phyloP scores from a whole-genome alignment of 306 rosid genomes.

The Cajanus cajan region DNA sequence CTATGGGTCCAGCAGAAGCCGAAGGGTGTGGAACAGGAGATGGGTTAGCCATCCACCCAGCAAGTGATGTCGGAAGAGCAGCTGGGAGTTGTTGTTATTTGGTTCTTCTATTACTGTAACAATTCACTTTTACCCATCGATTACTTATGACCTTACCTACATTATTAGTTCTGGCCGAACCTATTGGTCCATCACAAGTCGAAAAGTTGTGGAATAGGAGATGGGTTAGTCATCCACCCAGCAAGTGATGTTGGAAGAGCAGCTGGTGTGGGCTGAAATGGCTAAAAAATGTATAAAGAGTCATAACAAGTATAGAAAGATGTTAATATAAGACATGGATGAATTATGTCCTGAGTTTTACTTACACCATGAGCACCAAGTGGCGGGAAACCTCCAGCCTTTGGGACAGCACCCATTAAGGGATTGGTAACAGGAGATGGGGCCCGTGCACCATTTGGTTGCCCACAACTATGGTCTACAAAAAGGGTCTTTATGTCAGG shows the following conservation, averaged over 20 bases:
- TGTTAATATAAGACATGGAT: not conserved
- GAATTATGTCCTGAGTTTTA: conserved; percentile 21
- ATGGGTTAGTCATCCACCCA: conserved; percentile 97
- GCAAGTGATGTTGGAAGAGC: conserved; percentile 91
- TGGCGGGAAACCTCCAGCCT: conserved; percentile 91
- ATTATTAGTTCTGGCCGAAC: conserved; percentile 69
- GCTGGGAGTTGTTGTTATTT: no score
- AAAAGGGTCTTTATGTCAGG: conserved; percentile 99
- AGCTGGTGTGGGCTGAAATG: conserved; percentile 89
- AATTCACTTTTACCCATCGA: no score
- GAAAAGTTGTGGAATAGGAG: conserved; percentile 94
- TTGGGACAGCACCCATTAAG: conserved; percentile 89
- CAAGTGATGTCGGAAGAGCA: conserved; percentile 85
- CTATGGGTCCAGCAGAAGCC: conserved; percentile 90
- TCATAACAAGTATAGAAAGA: conserved; percentile 29
- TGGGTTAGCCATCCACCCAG: conserved; percentile 98
- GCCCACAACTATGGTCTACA: conserved; percentile 96
- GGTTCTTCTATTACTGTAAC: no score
- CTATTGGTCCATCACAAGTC: conserved; percentile 89
- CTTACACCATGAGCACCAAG: conserved; percentile 96
- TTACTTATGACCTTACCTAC: conserved; percentile 53
- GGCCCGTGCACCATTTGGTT: conserved; percentile 99
- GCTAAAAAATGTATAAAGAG: conserved; percentile 51
- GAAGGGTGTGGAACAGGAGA: conserved; percentile 95
- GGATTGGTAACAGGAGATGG: conserved; percentile 99